A percentile compares a stretch with the other conserved stretches of the same genome.
These are phyloP conservation scores for Akanthomyces dipterigenus DNA, from an alignment of 2,329 filamentous ascomycete species.

Conservation along the genomic window DNA sequence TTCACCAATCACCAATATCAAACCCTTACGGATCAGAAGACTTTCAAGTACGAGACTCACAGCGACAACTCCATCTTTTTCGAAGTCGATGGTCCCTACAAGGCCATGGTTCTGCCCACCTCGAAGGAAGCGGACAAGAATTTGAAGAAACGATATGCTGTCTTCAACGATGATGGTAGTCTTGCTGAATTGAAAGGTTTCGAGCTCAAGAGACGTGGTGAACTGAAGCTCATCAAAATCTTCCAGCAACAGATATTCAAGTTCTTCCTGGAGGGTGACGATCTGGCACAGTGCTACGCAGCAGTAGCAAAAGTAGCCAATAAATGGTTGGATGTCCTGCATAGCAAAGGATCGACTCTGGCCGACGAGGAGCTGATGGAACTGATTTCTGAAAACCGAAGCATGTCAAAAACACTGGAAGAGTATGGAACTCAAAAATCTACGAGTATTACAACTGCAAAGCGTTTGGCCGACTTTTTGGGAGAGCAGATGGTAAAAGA, in stretches of 20 bases:
- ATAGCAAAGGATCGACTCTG: constrained; percentile 80
- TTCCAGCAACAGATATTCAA: constrained; percentile 99
- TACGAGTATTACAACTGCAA: constrained; percentile 97
- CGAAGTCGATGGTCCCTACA: constrained; percentile 96
- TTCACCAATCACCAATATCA: constrained; percentile 99
- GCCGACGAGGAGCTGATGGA: constrained; percentile 97
- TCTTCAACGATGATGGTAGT: constrained; percentile 97
- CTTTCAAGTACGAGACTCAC: constrained; percentile 89
- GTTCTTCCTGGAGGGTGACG: constrained; percentile 90
- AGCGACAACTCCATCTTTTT: constrained; percentile 99
- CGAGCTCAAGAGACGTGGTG: constrained; percentile 93
- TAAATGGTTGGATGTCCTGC: constrained; percentile 89
- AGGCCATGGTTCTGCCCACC: constrained; percentile 92
- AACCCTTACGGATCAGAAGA: constrained; percentile 69
- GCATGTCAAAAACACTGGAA: constrained; percentile 92
- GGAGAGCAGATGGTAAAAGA: constrained; percentile 99
- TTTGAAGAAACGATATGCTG: constrained; percentile 96
- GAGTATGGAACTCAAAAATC: constrained; percentile 96
- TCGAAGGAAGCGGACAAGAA: constrained; percentile 99
- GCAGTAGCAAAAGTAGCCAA: constrained; percentile 94
- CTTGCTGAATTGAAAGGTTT: constrained; percentile 95
- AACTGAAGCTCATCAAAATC: constrained; percentile 98
- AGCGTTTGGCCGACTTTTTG: constrained; percentile 87
- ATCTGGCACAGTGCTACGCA: constrained; percentile 79
- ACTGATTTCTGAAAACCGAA: constrained; percentile 99